A percentile compares a stretch with the other conserved stretches of the same genome.
Conservation (phyloP, 176 grass and related monocot genomes). For the Aegilops speltoides region DNA sequence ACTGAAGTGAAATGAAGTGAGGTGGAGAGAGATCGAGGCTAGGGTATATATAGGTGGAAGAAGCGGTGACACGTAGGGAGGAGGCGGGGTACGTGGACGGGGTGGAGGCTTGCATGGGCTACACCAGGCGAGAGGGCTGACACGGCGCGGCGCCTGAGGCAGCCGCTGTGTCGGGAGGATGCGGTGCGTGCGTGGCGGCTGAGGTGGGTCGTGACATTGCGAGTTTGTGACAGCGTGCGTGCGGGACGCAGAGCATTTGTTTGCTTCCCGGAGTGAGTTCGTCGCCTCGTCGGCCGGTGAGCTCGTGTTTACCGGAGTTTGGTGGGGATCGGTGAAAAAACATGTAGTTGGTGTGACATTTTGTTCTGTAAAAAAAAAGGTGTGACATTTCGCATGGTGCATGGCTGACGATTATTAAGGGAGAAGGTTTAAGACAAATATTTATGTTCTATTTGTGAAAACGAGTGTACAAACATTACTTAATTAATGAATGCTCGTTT, state of each 20-base stretch:
- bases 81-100: slow-evolving; percentile 46
- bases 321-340: neutral
- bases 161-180: neutral
- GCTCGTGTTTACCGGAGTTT: neutral
- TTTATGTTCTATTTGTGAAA: too few species aligned
- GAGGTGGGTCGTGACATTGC: neutral
- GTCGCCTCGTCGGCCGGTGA: neutral
- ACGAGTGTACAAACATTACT: too few species aligned
- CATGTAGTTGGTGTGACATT: too few species aligned
- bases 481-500: too few species aligned
- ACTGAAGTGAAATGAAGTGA: neutral
- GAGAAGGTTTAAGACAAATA: too few species aligned
- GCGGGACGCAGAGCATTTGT: neutral
- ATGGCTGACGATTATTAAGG: too few species aligned
- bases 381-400: too few species aligned
- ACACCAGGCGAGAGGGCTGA: slow-evolving; percentile 39
- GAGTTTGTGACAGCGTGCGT: neutral
- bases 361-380: too few species aligned
- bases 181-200: slow-evolving; percentile 16
- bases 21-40: neutral
- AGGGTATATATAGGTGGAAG: slow-evolving; percentile 39
- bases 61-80: slow-evolving; percentile 63
- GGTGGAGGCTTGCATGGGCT: slow-evolving; percentile 50
- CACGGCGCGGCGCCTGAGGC: slow-evolving; percentile 5
- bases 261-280: neutral